Evolutionary conservation across 805 yeast genomes (phyloP), one percentile per base, ranked within the genome.

Genomic region (Lipomyces kockii): DNA sequence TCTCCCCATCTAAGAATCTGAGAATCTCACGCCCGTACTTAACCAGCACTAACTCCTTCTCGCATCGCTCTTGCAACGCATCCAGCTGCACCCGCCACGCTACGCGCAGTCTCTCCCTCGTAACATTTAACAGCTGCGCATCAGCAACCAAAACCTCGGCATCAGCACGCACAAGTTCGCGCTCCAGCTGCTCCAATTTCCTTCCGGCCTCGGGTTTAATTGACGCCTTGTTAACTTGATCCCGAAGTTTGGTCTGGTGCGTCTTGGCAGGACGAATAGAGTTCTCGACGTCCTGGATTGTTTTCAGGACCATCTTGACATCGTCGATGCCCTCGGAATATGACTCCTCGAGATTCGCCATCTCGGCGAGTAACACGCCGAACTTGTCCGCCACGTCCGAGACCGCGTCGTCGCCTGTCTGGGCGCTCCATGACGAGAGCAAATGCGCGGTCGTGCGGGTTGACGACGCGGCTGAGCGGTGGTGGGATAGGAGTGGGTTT

Each of bases 141-240:
- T 91, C 97, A 60, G 97, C 97, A 74, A 91, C 97, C 72, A 91
- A 83, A 62, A 92, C 88, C 81, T 91, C 97, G 64, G 97, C 97
- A 81, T 91, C 97, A 51, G 95, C 95, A 81, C 97, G 85, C 67
- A 91, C 97, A 77, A 91, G 83, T 80, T 91, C 96, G 80, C 91
- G 96, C 82, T 91, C 96, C 78, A 91, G 83, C 65, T 90, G 87
- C 64, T 87, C 85, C 72, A 91, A 88, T 89, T 81, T 90, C 89
- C 80, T 90, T 17, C 54, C 37, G 6, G 29, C 25, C 2, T 34
- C 39, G 4, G 61, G 61, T 14, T 37, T 27, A 12, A 37, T 17
- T 7, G 46, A 22, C 6, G 63, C 62, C 39, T 63, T 62, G 49
- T 94, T 95, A 77, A 90, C 90, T 80, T 89, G 89, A 78, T 90